Evolutionary conservation across 345 rosid genomes (phyloP).

Genomic region (Pugionium cornutum): DNA sequence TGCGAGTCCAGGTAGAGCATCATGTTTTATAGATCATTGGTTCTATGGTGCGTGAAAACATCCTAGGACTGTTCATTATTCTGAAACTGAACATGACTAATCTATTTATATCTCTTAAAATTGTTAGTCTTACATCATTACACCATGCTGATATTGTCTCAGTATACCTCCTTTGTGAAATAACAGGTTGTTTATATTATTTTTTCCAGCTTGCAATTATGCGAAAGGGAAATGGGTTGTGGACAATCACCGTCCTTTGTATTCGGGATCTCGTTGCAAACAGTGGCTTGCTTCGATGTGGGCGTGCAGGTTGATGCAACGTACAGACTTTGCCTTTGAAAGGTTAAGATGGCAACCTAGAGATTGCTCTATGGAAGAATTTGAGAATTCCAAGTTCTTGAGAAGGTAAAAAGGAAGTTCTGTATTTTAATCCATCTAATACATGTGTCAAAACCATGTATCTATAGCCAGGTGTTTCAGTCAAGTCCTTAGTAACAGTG

Average conservation of each 20-base stretch:
- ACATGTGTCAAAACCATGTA: neutral
- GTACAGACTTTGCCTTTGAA: slow-evolving; percentile 80
- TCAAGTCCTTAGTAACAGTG: slow-evolving; percentile 30
- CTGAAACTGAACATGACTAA: slow-evolving; percentile 16
- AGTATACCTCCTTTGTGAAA: neutral
- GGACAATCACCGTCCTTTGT: slow-evolving; percentile 66
- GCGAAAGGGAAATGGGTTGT: slow-evolving; percentile 94
- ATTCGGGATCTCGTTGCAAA: slow-evolving; percentile 81
- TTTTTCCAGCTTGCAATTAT: slow-evolving; percentile 62
- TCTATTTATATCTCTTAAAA: neutral
- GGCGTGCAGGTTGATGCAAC: slow-evolving; percentile 92
- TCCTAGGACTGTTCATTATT: slow-evolving; percentile 19
- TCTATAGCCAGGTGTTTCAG: slow-evolving; percentile 19
- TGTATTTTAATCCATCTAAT: neutral
- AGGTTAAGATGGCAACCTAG: slow-evolving; percentile 81
- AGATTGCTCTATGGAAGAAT: slow-evolving; percentile 76
- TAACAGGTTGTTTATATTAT: slow-evolving; percentile 10
- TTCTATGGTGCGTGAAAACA: slow-evolving; percentile 5
- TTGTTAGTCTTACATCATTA: neutral
- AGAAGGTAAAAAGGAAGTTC: slow-evolving; percentile 48
- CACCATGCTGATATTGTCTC: neutral
- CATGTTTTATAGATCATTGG: slow-evolving; percentile 3
- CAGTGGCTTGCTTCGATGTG: slow-evolving; percentile 92
- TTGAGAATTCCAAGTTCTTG: slow-evolving; percentile 71
- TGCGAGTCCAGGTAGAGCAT: slow-evolving; percentile 28